Evolutionary conservation across 352 stramenopile genomes (phyloP).

Genomic region (Phytopythium vexans): DNA sequence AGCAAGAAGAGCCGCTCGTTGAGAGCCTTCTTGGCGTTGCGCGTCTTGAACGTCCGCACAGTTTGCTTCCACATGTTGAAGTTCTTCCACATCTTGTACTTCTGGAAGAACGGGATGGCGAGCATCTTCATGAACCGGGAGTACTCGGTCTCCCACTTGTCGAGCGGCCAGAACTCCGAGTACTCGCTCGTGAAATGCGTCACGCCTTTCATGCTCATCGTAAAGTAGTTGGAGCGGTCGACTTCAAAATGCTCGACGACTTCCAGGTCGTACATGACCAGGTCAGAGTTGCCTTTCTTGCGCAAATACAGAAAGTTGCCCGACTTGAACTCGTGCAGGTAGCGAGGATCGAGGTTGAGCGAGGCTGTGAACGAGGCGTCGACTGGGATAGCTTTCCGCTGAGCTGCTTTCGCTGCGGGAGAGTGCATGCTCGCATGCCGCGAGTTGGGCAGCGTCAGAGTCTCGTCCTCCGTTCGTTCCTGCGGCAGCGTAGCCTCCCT

Average conservation of each 20-base stretch:
- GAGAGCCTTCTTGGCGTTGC: constrained; percentile 77
- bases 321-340: constrained; percentile 69
- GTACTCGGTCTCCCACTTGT: constrained; percentile 94
- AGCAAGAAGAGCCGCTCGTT: constrained; percentile 88
- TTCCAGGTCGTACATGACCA: constrained; percentile 83
- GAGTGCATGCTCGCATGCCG: constrained; percentile 6
- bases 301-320: constrained; percentile 84
- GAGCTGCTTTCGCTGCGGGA: constrained; percentile 21
- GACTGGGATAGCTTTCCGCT: constrained; percentile 18
- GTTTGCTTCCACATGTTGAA: constrained; percentile 92
- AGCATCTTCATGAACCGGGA: constrained; percentile 89
- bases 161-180: constrained; percentile 90
- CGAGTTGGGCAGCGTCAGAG: background rate
- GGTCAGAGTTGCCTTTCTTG: constrained; percentile 55
- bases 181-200: constrained; percentile 89
- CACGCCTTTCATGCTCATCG: constrained; percentile 89
- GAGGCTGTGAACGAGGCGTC: constrained; percentile 71
- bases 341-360: constrained; percentile 67
- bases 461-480: constrained; percentile 20
- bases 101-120: constrained; percentile 89
- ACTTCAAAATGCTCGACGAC: constrained; percentile 82
- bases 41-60: constrained; percentile 86
- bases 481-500: constrained; percentile 5
- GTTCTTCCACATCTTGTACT: constrained; percentile 93
- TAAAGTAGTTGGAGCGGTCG: constrained; percentile 90